Base-by-base conservation (phyloP, 495 filamentous ascomycete species). In the Penicillium bialowiezense region DNA sequence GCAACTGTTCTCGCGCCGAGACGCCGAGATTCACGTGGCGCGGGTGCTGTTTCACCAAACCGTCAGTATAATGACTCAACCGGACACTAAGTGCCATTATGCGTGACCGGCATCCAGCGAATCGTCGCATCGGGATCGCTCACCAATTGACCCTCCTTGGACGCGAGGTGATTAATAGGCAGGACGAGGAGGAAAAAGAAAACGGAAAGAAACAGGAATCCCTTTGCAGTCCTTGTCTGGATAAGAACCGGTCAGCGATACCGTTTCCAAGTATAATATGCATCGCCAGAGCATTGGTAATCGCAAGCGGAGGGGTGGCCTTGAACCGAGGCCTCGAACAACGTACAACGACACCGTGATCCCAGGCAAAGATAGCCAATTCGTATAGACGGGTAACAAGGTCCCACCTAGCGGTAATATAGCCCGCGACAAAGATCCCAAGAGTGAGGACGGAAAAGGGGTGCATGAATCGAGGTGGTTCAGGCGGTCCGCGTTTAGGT, bases 391-490 rank as follows among this genome's bases (percentile, higher is more conserved):
- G 86, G 47, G 90, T 96, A 55, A 97, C 91, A 44, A 99, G 84
- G 69, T 97, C 91, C 90, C 91, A 97, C 76, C 95, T 86, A 60
- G 93, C 93, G 71, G 95, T 97, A 67, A 90, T 97, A 78, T 99
- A 99, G 70, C 93, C 93, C 72, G 93, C 92, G 77, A 97, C 84
- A 74, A 99, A 99, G 78, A 99, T 96, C 66, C 86, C 90, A 72
- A 95, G 84, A 48, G 90, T 91, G 71, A 96, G 79, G 67, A 89
- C 74, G 58, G 91, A 95, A 74, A 97, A 95, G 66, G 90, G 88
- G 89, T 95, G 90, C 91, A 97, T 97, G 77, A 83, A 89, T 78
- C 60, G 72, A 57, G 58, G 53, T 58, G 53, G 56, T 60, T 65
- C 49, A 54, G 52, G 56, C 57, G 51, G 48, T 55, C 54, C 50